These are phyloP conservation scores for Drechmeria coniospora DNA, from an alignment of 2,329 filamentous ascomycete genomes.

Conservation along the genomic window DNA sequence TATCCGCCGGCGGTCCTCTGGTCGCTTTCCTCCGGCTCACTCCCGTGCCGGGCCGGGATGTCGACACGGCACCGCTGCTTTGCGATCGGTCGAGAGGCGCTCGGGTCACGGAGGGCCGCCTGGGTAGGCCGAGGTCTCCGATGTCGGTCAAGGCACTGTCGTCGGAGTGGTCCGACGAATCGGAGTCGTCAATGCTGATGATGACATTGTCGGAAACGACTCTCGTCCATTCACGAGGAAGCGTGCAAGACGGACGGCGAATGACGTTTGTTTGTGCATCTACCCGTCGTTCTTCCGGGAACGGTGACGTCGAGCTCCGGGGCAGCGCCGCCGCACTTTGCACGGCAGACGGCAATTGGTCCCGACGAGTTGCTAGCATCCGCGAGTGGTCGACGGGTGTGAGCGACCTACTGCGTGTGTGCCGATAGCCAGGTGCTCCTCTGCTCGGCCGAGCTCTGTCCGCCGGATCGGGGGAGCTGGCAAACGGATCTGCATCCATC, in stretches of 20 bases:
- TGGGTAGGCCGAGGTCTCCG: slow-evolving; percentile 20
- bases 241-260: not conserved
- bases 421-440: no score
- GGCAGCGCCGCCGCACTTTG: no score
- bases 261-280: no score
- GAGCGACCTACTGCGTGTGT: not conserved
- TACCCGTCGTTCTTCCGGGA: no score
- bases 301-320: no score
- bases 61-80: slow-evolving; percentile 13
- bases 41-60: not conserved
- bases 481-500: slow-evolving; percentile 17
- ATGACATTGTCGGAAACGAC: slow-evolving; percentile 4
- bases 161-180: slow-evolving; percentile 17
- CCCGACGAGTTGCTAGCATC: no score
- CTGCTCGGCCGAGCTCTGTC: no score
- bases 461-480: slow-evolving; percentile 14
- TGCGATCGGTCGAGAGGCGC: slow-evolving; percentile 14
- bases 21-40: not conserved
- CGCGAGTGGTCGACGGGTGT: no score
- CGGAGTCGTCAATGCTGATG: slow-evolving; percentile 22
- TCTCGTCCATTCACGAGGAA: not conserved
- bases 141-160: slow-evolving; percentile 36
- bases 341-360: no score
- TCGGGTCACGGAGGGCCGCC: slow-evolving; percentile 4
- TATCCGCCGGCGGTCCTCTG: not conserved